Evolutionary conservation across 306 rosid species (phyloP), one percentile per base, ranked within the genome.

Genomic region (Castanospermum australe): DNA sequence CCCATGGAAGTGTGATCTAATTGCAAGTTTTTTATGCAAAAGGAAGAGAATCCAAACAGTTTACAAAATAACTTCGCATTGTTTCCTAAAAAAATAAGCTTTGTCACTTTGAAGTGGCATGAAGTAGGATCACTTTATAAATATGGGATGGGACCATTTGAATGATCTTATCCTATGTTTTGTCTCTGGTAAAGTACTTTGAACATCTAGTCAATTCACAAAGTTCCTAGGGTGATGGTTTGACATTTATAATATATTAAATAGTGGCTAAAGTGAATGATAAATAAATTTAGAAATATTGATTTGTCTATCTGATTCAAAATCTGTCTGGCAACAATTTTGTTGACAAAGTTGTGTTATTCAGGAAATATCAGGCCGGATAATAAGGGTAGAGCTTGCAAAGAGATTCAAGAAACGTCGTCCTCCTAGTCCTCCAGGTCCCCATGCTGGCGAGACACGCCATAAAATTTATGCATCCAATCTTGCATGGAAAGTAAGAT

Each of bases 401-500:
- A 95, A 86, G 83, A 76, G 79, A 42, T 84, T 92, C 67, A 94
- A 92, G 86, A 92, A 87, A 85, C 97, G 92, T 82, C 24, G 93
- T 75, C 85, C 90, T 20, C 89, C 91, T 32, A 75, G 66, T 48
- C 88, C 90, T 18, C 80, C 88, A 17, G 77, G 74, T 35, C 84
- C 92, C 6, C 79, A 78, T 57, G 52, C 87, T 35, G 81, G 65
- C 14, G 97, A 95, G 87, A 80, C 96, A 7, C 83, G 79, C 65
- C 77, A 91, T 85, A 89, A 85, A 67, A 74, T 95, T 69, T 93
- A 90, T 39, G 92, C 71, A 18, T 85, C 97, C 47, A 95, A 95
- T 88, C 89, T 90, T 73, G 88, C 93, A 47, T 91, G 99, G 98
- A 90, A 90, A 83, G 93, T 78, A 57, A 89, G 98, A 86, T 86